Evolutionary conservation across 371 early-diverging fungal species (phyloP).

Genomic region (Rhizopus arrhizus): DNA sequence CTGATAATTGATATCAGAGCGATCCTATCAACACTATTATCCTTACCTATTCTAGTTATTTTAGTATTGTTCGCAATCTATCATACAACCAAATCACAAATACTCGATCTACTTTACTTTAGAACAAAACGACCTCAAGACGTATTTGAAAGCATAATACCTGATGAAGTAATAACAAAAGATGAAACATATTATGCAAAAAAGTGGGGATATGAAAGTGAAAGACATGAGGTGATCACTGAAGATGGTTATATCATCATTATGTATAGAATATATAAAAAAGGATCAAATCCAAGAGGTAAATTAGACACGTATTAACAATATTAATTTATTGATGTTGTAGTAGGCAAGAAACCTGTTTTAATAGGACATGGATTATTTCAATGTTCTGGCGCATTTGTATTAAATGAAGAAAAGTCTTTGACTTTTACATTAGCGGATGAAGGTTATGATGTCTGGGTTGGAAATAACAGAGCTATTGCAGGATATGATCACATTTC

Average conservation of each 20-base stretch:
- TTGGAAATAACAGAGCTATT: slow-evolving; percentile 49
- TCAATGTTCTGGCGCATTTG: slow-evolving; percentile 61
- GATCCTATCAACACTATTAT: slow-evolving; percentile 11
- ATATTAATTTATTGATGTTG: background rate
- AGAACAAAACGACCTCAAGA: slow-evolving; percentile 14
- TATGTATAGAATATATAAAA: slow-evolving; percentile 41
- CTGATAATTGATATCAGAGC: background rate
- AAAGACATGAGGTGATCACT: slow-evolving; percentile 39
- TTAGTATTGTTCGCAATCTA: slow-evolving; percentile 11
- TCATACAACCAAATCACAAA: slow-evolving; percentile 9
- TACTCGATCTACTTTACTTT: slow-evolving; percentile 3
- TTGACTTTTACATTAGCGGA: slow-evolving; percentile 56
- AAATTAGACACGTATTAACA: background rate
- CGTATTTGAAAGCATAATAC: slow-evolving; percentile 2
- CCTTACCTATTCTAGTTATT: slow-evolving; percentile 17
- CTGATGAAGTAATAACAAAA: slow-evolving; percentile 30
- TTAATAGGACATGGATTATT: slow-evolving; percentile 65
- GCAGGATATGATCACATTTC: slow-evolving; percentile 30
- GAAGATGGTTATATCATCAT: slow-evolving; percentile 49
- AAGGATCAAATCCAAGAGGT: slow-evolving; percentile 20
- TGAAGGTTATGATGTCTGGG: slow-evolving; percentile 59
- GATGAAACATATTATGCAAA: slow-evolving; percentile 41
- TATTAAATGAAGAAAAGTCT: slow-evolving; percentile 52
- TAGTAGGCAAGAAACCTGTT: slow-evolving; percentile 41
- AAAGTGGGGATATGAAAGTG: slow-evolving; percentile 45